These are phyloP conservation scores for Linaria vulgaris DNA, from an alignment of 257 asterid species.

Conservation along the genomic window DNA sequence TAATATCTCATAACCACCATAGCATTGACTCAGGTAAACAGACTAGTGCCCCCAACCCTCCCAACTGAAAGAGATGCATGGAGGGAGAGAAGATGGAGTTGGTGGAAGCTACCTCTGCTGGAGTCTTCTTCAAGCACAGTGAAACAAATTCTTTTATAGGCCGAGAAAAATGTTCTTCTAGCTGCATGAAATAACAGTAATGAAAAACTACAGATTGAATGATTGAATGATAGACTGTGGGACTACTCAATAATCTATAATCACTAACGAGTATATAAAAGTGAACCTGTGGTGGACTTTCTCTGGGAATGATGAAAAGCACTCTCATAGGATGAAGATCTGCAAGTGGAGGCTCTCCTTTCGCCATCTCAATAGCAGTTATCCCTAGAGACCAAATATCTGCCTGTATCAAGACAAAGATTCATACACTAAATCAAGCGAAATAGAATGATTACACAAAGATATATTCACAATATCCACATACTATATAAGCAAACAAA, in stretches of 20 bases:
- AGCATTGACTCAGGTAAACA: conserved; percentile 4
- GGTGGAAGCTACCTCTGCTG: conserved; percentile 72
- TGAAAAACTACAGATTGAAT: conserved; percentile 29
- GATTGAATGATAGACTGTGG: conserved; percentile 4
- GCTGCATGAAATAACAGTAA: conserved; percentile 55
- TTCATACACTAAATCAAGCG: conserved; percentile 12
- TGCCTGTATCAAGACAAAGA: conserved; percentile 62
- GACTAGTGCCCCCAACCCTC: conserved; percentile 13
- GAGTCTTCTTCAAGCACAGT: conserved; percentile 84
- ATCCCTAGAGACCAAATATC: conserved; percentile 99
- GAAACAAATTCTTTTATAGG: conserved; percentile 88
- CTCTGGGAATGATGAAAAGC: conserved; percentile 97
- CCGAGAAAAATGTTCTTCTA: conserved; percentile 98
- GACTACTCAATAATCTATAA: conserved; percentile 18
- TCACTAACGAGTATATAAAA: conserved; percentile 23
- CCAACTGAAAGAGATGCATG: conserved; percentile 12
- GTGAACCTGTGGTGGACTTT: conserved; percentile 96
- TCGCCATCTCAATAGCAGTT: conserved; percentile 98
- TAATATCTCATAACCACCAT: not conserved
- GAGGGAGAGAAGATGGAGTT: conserved; percentile 21
- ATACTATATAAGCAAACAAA: not conserved
- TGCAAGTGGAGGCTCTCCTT: conserved; percentile 99
- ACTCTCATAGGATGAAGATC: conserved; percentile 99
- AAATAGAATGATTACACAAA: conserved; percentile 7
- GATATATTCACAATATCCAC: conserved; percentile 10